Base-by-base conservation (phyloP, 495 filamentous ascomycete species). In the Pyrenula aspistea region DNA sequence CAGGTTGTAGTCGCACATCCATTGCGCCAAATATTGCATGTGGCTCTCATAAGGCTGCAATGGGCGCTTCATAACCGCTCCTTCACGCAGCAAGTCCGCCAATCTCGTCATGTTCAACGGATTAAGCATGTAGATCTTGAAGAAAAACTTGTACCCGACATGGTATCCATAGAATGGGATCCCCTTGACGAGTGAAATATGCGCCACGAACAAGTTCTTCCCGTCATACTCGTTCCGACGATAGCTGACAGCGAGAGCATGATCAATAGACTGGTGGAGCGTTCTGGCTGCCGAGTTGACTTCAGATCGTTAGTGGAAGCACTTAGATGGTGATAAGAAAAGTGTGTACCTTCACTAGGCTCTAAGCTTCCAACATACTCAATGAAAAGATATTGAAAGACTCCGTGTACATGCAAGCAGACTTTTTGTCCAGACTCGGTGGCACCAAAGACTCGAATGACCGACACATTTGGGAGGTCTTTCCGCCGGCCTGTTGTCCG, bases 1-100 rank as follows among this genome's bases (percentile, higher is more conserved):
- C 61, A 98, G 75, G 61, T 95, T 97, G 76, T 90, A 97, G 65
- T 98, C 94, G 60, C 85, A 87, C 92, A 97, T 96, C 82, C 94
- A 97, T 72, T 96, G 94, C 1, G 91, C 78, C 10, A 96, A 69
- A 69, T 87, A 97, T 67, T 94, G 86, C 49, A 97, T 67, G 68
- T 97, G 94, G 52, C 86, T 89, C 68, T 98, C 93, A 65, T 91
- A 93, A 1, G 93, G 91, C 62, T 98, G 93, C 31, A 97, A 83
- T 10, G 79, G 73, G 51, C 76, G 82, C 62, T 87, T 85, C 82
- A 97, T 81, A 51, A 98, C 80, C 12, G 83, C 83, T 22, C 92
- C 93, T 66, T 94, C 88, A 22, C 86, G 83, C 31, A 98, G 73
- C 25, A 97, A 78, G 58, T 96, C 89, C 19, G 85, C 84, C 53